A percentile compares a stretch with the other conserved stretches of the same genome.
These are phyloP conservation scores for Nakaseomyces glabratus DNA, from an alignment of 1,139 yeast species.

Conservation along the genomic window DNA sequence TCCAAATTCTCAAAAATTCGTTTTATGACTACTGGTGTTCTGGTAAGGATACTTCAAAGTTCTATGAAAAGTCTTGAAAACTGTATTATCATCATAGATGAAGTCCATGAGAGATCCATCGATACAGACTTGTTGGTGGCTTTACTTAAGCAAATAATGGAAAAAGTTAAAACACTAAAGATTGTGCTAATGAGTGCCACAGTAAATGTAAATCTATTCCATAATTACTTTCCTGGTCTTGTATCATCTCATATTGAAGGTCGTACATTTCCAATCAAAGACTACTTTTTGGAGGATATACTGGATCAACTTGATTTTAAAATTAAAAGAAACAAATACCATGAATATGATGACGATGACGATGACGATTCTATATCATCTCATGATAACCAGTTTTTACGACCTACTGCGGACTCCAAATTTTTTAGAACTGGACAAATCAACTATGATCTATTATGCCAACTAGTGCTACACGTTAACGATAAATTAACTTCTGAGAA, in stretches of 20 bases:
- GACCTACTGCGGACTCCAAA: conserved; percentile 54
- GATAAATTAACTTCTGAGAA: conserved; percentile 34
- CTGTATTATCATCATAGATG: conserved; percentile 64
- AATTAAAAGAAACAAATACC: conserved; percentile 29
- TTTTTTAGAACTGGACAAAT: conserved; percentile 58
- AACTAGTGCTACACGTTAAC: conserved; percentile 48
- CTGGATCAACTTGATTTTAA: conserved; percentile 47
- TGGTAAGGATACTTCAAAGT: conserved; percentile 72
- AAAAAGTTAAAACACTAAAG: conserved; percentile 43
- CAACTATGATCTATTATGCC: conserved; percentile 62
- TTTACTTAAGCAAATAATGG: conserved; percentile 53
- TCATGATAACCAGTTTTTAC: conserved; percentile 30
- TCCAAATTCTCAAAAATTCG: conserved; percentile 54
- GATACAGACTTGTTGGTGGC: conserved; percentile 83
- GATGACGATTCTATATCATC: conserved; percentile 13
- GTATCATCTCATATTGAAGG: conserved; percentile 73
- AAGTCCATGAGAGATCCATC: conserved; percentile 90
- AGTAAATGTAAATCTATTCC: conserved; percentile 63
- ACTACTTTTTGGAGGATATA: conserved; percentile 59
- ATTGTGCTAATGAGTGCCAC: conserved; percentile 92
- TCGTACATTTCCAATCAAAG: conserved; percentile 83
- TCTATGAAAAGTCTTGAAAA: conserved; percentile 39
- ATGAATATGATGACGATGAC: conserved; percentile 14
- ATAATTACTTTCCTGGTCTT: conserved; percentile 46
- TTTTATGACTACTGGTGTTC: conserved; percentile 89